A percentile compares a stretch with the other conserved stretches of the same genome.
Conservation (phyloP, 805 yeast species). For the Wickerhamiella lipophila region DNA sequence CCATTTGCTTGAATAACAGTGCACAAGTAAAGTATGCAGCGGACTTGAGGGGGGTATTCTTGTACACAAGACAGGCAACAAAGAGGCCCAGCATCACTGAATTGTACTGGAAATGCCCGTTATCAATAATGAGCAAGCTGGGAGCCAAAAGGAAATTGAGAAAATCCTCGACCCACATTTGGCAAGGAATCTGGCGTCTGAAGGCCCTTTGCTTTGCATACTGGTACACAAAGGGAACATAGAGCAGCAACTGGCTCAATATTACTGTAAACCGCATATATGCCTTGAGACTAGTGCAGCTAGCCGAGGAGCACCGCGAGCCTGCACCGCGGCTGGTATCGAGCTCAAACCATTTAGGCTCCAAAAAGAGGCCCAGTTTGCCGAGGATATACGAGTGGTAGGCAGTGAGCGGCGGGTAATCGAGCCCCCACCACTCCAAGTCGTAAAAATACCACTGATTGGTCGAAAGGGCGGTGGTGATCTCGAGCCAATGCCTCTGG, state of each 20-base stretch:
- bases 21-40: constrained; percentile 68
- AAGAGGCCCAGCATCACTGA: constrained; percentile 87
- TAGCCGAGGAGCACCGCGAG: constrained; percentile 17
- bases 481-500: constrained; percentile 95
- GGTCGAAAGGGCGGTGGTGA: constrained; percentile 65
- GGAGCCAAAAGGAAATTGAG: constrained; percentile 80
- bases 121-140: constrained; percentile 69
- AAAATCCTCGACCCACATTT: constrained; percentile 57
- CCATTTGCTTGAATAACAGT: constrained; percentile 87
- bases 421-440: constrained; percentile 88
- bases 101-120: constrained; percentile 95
- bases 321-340: constrained; percentile 69
- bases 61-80: constrained; percentile 52
- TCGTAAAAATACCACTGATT: constrained; percentile 81
- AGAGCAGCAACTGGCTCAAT: constrained; percentile 57
- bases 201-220: constrained; percentile 62
- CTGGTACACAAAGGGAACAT: constrained; percentile 67
- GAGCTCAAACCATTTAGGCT: constrained; percentile 64
- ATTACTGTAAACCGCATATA: constrained; percentile 77
- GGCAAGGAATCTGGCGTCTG: constrained; percentile 40
- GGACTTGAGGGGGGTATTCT: constrained; percentile 45
- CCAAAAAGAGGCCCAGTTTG: constrained; percentile 46
- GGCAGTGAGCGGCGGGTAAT: constrained; percentile 95
- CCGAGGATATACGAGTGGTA: constrained; percentile 80
- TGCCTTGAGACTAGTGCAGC: constrained; percentile 44